phyloP scores from a whole-genome alignment of 805 yeast genomes.

The Brettanomyces sp. region DNA sequence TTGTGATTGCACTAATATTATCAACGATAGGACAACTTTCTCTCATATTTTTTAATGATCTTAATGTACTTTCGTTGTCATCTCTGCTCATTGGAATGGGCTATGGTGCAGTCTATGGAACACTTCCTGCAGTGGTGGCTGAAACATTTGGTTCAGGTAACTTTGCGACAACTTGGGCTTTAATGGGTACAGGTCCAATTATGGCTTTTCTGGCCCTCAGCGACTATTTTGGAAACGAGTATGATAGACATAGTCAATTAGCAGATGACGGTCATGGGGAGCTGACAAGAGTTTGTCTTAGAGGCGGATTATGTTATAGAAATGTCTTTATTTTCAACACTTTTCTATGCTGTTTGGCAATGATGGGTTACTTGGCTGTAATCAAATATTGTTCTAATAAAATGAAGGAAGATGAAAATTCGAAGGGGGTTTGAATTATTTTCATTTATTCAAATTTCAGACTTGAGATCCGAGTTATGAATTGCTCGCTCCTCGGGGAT shows the following conservation, averaged over 20 bases:
- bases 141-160: conserved; percentile 60
- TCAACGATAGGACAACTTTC: conserved; percentile 29
- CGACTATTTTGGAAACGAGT: conserved; percentile 43
- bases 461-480: too few relatives aligned
- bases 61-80: conserved; percentile 35
- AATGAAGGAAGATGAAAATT: too few relatives aligned
- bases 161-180: conserved; percentile 71
- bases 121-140: conserved; percentile 67
- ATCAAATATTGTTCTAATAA: not conserved
- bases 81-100: conserved; percentile 54
- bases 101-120: conserved; percentile 65
- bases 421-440: too few relatives aligned
- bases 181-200: conserved; percentile 64
- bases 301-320: conserved; percentile 40
- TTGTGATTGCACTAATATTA: conserved; percentile 32
- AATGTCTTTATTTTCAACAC: conserved; percentile 35
- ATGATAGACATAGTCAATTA: conserved; percentile 34
- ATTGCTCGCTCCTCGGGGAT: too few relatives aligned
- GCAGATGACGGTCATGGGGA: conserved; percentile 26
- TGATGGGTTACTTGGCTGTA: conserved; percentile 11
- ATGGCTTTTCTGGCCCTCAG: conserved; percentile 44
- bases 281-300: conserved; percentile 29
- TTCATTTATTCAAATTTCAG: too few relatives aligned
- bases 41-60: conserved; percentile 29
- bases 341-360: conserved; percentile 21